A percentile compares a stretch with the other conserved stretches of the same genome.
Evolutionary conservation across 179 eudicot species (phyloP).

Genomic region (Silene coronaria): DNA sequence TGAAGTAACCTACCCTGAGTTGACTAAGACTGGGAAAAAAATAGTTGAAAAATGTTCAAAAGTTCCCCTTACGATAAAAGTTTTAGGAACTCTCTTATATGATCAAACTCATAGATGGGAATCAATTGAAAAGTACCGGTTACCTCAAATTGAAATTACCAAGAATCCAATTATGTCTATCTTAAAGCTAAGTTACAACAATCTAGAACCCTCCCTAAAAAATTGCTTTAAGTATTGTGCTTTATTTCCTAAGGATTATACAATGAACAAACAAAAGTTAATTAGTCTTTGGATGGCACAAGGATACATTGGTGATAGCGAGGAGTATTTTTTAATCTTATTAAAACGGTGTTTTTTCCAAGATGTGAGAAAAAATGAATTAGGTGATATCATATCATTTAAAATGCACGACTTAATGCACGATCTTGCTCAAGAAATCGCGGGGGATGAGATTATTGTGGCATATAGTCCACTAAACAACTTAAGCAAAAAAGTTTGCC

Average conservation of each 20-base stretch:
- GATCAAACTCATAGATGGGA: conserved; percentile 8
- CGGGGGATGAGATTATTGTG: conserved; percentile 16
- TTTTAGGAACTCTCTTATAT: conserved; percentile 15
- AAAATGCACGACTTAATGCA: conserved; percentile 44
- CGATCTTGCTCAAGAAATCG: conserved; percentile 29
- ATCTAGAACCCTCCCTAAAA: background rate
- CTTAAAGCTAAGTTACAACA: conserved; percentile 8
- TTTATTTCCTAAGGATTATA: conserved; percentile 8
- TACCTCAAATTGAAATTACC: conserved; percentile 8
- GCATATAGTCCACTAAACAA: background rate
- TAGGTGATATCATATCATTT: conserved; percentile 20
- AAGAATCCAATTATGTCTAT: background rate
- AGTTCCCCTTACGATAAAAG: conserved; percentile 28
- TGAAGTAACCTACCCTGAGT: background rate
- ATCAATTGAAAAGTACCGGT: background rate
- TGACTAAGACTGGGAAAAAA: background rate
- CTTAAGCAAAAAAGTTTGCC: background rate
- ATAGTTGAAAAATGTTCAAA: conserved; percentile 22
- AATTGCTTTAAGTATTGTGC: conserved; percentile 17
- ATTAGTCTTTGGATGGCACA: conserved; percentile 21
- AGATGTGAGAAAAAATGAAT: conserved; percentile 18
- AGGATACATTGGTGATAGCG: conserved; percentile 11
- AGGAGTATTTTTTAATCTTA: conserved; percentile 25
- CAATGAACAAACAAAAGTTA: background rate
- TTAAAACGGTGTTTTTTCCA: conserved; percentile 35